Conservation (phyloP, 352 stramenopile species). For the Sclerospora graminicola region DNA sequence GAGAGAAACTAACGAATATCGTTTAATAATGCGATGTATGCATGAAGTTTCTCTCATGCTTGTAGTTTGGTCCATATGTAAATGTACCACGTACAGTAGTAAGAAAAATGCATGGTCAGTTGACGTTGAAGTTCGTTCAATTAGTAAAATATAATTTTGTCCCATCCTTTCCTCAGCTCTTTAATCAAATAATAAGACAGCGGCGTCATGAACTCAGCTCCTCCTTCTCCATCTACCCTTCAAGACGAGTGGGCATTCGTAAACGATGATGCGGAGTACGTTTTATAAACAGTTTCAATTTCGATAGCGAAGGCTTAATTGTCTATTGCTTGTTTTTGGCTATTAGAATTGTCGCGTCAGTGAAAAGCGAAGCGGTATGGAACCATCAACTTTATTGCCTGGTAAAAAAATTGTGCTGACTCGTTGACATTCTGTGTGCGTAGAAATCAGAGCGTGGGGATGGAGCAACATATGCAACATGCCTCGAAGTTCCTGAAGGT, state of each 20-base stretch:
- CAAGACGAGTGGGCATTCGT: slow-evolving; percentile 65
- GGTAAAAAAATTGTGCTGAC: background rate
- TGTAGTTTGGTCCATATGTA: too few relatives aligned
- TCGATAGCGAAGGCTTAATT: slow-evolving; percentile 1
- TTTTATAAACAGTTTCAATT: slow-evolving; percentile 1
- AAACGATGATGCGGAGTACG: slow-evolving; percentile 55
- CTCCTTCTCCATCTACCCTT: slow-evolving; percentile 13
- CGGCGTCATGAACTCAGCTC: too few relatives aligned
- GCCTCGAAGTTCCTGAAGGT: slow-evolving; percentile 27
- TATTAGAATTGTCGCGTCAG: slow-evolving; percentile 32
- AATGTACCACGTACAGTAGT: too few relatives aligned
- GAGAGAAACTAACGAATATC: too few relatives aligned
- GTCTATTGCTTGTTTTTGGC: slow-evolving; percentile 6
- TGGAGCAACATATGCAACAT: background rate
- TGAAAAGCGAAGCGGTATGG: slow-evolving; percentile 11
- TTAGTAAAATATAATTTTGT: too few relatives aligned
- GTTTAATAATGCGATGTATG: too few relatives aligned
- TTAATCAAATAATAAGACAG: too few relatives aligned
- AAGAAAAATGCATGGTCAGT: too few relatives aligned
- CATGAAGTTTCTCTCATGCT: too few relatives aligned
- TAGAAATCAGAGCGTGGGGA: slow-evolving; percentile 11
- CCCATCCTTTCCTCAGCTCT: too few relatives aligned
- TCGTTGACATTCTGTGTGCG: background rate
- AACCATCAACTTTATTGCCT: background rate
- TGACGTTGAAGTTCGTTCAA: too few relatives aligned